A percentile compares a stretch with the other conserved stretches of the same genome.
phyloP scores from a whole-genome alignment of 225 moss, liverwort and hornwort species.

The Neckera pumila region DNA sequence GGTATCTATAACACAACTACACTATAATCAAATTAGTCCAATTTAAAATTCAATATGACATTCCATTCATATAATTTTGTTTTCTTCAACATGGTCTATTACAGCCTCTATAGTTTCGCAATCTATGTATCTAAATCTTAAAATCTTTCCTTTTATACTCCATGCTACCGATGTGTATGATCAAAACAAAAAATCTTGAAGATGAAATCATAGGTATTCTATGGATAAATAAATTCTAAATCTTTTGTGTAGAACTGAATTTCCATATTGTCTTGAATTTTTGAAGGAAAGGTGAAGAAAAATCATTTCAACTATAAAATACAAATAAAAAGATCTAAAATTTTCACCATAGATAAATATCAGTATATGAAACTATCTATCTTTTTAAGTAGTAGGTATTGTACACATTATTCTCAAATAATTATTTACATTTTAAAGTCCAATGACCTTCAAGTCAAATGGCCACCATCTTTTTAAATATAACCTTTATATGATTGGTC shows the following conservation, averaged over 20 bases:
- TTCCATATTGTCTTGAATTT: background rate
- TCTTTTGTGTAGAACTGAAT: background rate
- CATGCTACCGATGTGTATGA: accelerated
- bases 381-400: background rate
- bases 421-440: background rate
- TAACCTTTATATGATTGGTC: background rate
- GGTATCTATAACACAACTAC: too few species aligned
- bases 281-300: background rate
- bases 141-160: background rate
- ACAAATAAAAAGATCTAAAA: background rate
- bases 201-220: too few species aligned
- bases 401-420: background rate
- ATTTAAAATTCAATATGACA: too few species aligned
- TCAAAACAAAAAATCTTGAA: background rate
- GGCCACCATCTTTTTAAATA: too few species aligned
- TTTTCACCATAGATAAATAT: background rate
- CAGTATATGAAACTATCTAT: background rate
- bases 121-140: too few species aligned
- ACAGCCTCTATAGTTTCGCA: background rate
- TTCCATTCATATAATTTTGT: background rate
- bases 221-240: background rate
- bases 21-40: too few species aligned
- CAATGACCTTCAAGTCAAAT: background rate
- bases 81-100: background rate
- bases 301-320: background rate